phyloP scores from a whole-genome alignment of 768 basidiomycete genomes.

The Leccinum longicurvipes region DNA sequence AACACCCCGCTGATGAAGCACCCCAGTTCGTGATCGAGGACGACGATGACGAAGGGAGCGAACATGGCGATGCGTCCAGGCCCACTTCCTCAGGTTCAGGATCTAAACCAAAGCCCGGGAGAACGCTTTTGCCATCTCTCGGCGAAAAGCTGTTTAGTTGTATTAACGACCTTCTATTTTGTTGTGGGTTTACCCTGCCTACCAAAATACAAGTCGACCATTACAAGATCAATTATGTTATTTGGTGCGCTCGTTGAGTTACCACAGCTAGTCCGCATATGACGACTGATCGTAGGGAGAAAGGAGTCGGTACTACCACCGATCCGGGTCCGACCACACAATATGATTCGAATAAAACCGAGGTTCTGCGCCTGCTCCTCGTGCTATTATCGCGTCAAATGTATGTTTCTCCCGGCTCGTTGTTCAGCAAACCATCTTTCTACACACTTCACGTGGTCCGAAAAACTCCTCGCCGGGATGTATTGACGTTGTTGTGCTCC shows the following conservation, averaged over 20 bases:
- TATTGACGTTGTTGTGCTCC: slow-evolving; percentile 92
- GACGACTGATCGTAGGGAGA: slow-evolving; percentile 62
- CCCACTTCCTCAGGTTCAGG: slow-evolving; percentile 11
- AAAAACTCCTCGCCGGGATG: slow-evolving; percentile 70
- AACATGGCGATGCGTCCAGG: slow-evolving; percentile 35
- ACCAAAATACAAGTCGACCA: slow-evolving; percentile 71
- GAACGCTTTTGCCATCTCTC: slow-evolving; percentile 64
- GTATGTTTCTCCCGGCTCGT: slow-evolving; percentile 66
- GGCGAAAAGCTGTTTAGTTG: slow-evolving; percentile 78
- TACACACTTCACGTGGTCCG: slow-evolving; percentile 80
- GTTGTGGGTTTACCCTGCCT: slow-evolving; percentile 91
- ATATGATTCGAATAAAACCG: slow-evolving; percentile 78
- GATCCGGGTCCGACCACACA: slow-evolving; percentile 61
- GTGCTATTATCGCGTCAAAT: slow-evolving; percentile 89
- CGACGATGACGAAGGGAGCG: slow-evolving; percentile 54
- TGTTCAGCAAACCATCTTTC: slow-evolving; percentile 70
- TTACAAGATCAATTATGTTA: slow-evolving; percentile 81
- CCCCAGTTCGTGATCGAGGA: slow-evolving; percentile 91
- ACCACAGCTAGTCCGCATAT: slow-evolving; percentile 2
- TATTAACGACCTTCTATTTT: slow-evolving; percentile 84
- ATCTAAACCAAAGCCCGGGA: slow-evolving; percentile 36
- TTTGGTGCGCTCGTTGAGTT: slow-evolving; percentile 58
- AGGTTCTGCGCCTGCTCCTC: slow-evolving; percentile 86
- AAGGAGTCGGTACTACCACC: slow-evolving; percentile 85
- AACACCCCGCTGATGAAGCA: slow-evolving; percentile 20